These are phyloP conservation scores for Maudiozyma pseudohumilis DNA, from an alignment of 805 yeast species.

Conservation along the genomic window DNA sequence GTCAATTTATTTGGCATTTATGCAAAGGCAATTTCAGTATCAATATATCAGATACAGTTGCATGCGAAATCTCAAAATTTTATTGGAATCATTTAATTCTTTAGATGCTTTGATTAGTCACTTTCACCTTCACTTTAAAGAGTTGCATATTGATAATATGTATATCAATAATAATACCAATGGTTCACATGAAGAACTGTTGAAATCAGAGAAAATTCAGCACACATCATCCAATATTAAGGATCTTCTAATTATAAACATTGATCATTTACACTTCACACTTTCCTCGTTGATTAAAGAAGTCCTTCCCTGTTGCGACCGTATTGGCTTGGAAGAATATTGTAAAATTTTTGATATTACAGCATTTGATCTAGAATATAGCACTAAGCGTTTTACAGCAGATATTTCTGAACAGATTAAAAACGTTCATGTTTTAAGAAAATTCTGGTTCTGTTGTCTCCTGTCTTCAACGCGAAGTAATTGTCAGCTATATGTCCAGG, in stretches of 20 bases:
- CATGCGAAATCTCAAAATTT: constrained; percentile 9
- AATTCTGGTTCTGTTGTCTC: constrained; percentile 36
- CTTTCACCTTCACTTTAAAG: constrained; percentile 24
- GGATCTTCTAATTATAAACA: constrained; percentile 28
- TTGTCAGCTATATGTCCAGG: no score
- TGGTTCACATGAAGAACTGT: no score
- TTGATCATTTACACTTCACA: constrained; percentile 23
- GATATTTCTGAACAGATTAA: constrained; percentile 28
- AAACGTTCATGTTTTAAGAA: constrained; percentile 31
- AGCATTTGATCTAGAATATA: constrained; percentile 23
- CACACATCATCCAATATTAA: constrained; percentile 2
- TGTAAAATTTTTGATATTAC: constrained; percentile 36
- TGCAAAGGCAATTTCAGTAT: constrained; percentile 16
- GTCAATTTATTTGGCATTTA: constrained; percentile 13
- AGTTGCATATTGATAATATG: constrained; percentile 15
- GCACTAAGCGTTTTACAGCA: no score
- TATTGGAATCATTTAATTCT: constrained; percentile 11
- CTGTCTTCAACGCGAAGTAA: no score
- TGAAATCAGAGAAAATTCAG: background rate
- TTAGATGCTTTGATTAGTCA: constrained; percentile 23
- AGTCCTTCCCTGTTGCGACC: constrained; percentile 24
- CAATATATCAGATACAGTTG: constrained; percentile 16
- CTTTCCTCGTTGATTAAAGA: constrained; percentile 20
- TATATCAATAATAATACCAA: no score
- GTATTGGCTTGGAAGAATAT: constrained; percentile 32